Evolutionary conservation across 2,329 filamentous ascomycete species (phyloP).

Genomic region (Colletotrichum lindemuthianum): DNA sequence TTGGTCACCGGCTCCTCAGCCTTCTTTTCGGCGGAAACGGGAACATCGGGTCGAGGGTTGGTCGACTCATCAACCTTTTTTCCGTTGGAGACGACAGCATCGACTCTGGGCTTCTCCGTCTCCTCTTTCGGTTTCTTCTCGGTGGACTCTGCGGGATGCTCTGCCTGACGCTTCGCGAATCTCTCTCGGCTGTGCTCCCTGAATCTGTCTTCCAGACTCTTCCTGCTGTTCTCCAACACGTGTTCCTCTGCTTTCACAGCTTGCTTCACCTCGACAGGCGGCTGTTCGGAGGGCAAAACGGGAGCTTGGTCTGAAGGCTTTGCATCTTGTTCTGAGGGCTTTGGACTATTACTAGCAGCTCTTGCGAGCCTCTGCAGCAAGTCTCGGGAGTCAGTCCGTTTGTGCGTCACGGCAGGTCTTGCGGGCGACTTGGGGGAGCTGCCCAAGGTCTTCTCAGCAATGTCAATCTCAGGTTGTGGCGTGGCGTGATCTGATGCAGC

Average conservation of each 20-base stretch:
- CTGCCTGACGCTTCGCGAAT: not conserved
- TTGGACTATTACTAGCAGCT: slow-evolving; percentile 56
- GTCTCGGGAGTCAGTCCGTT: slow-evolving; percentile 56
- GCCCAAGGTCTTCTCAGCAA: slow-evolving; percentile 26
- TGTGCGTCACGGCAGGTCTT: slow-evolving; percentile 31
- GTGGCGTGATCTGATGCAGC: slow-evolving; percentile 20
- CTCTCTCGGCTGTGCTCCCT: not conserved
- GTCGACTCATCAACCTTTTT: not conserved
- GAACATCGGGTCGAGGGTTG: not conserved
- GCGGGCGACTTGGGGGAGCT: slow-evolving; percentile 7
- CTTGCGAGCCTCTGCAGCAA: slow-evolving; percentile 60
- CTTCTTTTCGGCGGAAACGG: not conserved
- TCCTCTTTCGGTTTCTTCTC: not conserved
- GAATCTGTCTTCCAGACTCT: not conserved
- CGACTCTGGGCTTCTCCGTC: not conserved
- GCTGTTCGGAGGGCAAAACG: not conserved
- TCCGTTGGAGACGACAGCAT: too few species aligned
- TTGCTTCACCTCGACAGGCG: not conserved
- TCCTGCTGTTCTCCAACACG: not conserved
- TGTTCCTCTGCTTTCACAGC: not conserved
- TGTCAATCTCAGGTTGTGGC: slow-evolving; percentile 29
- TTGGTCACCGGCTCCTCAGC: not conserved
- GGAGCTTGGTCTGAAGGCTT: not conserved
- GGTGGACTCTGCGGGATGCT: not conserved
- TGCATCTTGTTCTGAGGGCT: slow-evolving; percentile 43